Percentiles rank a stretch among this genome's conserved stretches.
Conservation (phyloP, 495 filamentous ascomycete genomes). For the Lichina pygmaea region DNA sequence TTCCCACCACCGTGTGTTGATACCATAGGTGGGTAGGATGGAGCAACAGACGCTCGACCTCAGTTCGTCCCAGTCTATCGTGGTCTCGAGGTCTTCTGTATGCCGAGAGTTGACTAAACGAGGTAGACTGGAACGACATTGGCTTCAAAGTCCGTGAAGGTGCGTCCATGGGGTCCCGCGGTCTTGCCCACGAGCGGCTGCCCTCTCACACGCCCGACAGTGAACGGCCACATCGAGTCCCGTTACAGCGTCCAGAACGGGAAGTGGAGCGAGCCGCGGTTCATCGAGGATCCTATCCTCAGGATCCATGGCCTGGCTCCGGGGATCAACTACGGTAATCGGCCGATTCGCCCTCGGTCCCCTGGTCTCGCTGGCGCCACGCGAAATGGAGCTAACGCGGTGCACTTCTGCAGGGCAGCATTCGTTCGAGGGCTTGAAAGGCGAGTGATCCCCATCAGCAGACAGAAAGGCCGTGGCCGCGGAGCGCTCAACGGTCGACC, state of each 20-base stretch:
- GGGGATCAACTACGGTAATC: conserved; percentile 51
- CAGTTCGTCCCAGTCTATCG: neutral
- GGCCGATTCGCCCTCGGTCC: neutral
- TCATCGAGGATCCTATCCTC: conserved; percentile 53
- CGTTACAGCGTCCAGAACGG: conserved; percentile 41
- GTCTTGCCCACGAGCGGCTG: neutral
- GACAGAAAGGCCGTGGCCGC: neutral
- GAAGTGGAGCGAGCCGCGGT: conserved; percentile 45
- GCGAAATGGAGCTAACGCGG: neutral
- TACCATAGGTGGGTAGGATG: conserved; percentile 1
- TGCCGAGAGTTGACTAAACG: neutral
- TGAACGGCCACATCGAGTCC: conserved; percentile 55
- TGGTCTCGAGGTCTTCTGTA: neutral
- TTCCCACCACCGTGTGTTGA: conserved; percentile 3
- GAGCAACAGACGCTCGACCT: neutral
- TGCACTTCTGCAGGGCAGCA: conserved; percentile 29
- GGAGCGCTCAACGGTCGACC: conserved; percentile 10
- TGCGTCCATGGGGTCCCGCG: neutral
- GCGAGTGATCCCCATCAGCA: neutral
- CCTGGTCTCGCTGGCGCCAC: neutral
- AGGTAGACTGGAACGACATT: conserved; percentile 3
- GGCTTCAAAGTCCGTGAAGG: conserved; percentile 3
- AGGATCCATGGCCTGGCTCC: conserved; percentile 75
- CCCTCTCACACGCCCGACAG: conserved; percentile 14
- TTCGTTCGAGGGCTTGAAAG: conserved; percentile 76